These are phyloP conservation scores for Guillardia theta DNA, from an alignment of 78 protist species.

Conservation along the genomic window DNA sequence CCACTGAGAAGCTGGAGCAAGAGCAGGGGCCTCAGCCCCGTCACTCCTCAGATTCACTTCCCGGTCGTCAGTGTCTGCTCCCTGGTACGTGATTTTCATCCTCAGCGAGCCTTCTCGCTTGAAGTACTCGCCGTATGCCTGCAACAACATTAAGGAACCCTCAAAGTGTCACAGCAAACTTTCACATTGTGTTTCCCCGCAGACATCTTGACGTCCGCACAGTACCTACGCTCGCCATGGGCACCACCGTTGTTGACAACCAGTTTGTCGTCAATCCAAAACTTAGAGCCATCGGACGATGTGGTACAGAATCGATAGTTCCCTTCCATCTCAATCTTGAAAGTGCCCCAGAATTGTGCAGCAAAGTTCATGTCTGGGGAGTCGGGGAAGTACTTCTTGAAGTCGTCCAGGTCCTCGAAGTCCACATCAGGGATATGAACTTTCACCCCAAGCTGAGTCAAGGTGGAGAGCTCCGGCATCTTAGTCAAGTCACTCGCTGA, in stretches of 20 bases:
- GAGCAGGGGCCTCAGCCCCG: neutral
- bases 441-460: neutral
- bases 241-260: neutral
- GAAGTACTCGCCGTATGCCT: neutral
- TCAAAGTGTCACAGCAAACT: too few species aligned
- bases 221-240: neutral
- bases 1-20: neutral
- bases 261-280: neutral
- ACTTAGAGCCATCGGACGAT: neutral
- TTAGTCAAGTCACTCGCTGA: neutral
- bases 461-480: neutral
- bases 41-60: neutral
- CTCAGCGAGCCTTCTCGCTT: neutral
- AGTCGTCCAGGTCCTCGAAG: neutral
- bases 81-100: neutral
- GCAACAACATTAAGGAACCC: too few species aligned
- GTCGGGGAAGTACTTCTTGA: neutral
- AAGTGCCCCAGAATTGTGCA: neutral
- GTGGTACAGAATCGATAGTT: neutral
- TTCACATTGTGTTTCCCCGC: neutral
- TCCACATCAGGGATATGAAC: neutral
- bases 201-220: neutral
- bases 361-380: neutral
- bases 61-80: constrained; percentile 3
- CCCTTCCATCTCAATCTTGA: neutral